These are phyloP conservation scores for Tolypocladium cylindrosporum DNA, from an alignment of 2,329 filamentous ascomycete genomes.

Conservation along the genomic window DNA sequence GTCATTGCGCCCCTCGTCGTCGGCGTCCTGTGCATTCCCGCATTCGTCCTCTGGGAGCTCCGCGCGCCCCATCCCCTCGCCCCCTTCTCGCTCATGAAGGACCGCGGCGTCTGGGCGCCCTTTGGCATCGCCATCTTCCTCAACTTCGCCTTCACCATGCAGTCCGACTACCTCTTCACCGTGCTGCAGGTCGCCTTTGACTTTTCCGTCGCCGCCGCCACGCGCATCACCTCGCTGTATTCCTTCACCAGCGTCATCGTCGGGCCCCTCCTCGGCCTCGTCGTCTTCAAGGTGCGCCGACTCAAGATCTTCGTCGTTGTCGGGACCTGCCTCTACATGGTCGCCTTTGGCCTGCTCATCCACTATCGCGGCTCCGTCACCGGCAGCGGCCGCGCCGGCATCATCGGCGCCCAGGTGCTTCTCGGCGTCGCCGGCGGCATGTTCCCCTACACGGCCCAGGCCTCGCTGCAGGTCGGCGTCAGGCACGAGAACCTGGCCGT, in stretches of 20 bases:
- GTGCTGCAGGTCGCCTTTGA: slow-evolving; percentile 48
- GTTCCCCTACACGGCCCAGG: slow-evolving; percentile 34
- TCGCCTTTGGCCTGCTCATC: slow-evolving; percentile 47
- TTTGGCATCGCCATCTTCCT: slow-evolving; percentile 41
- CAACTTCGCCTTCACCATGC: slow-evolving; percentile 44
- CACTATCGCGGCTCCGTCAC: slow-evolving; percentile 39
- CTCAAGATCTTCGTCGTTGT: slow-evolving; percentile 49
- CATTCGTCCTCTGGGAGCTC: slow-evolving; percentile 44
- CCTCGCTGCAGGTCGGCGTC: slow-evolving; percentile 27
- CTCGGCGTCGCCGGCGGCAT: slow-evolving; percentile 49
- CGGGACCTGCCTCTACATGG: slow-evolving; percentile 45
- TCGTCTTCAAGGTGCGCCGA: slow-evolving; percentile 40
- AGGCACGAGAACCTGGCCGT: slow-evolving; percentile 26
- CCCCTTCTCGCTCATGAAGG: slow-evolving; percentile 46
- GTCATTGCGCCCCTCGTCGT: slow-evolving; percentile 41
- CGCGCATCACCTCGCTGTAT: slow-evolving; percentile 47
- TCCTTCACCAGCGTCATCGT: slow-evolving; percentile 41
- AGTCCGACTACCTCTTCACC: slow-evolving; percentile 50
- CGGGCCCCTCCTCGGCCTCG: slow-evolving; percentile 38
- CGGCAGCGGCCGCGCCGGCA: slow-evolving; percentile 30
- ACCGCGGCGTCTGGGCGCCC: slow-evolving; percentile 50
- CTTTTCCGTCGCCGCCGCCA: slow-evolving; percentile 42
- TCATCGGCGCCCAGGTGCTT: slow-evolving; percentile 47
- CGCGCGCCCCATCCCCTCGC: slow-evolving; percentile 39
- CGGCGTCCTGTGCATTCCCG: slow-evolving; percentile 36